Evolutionary conservation across 1,284 basidiomycete species (phyloP).

Genomic region (Gastroboletus turbinatus): DNA sequence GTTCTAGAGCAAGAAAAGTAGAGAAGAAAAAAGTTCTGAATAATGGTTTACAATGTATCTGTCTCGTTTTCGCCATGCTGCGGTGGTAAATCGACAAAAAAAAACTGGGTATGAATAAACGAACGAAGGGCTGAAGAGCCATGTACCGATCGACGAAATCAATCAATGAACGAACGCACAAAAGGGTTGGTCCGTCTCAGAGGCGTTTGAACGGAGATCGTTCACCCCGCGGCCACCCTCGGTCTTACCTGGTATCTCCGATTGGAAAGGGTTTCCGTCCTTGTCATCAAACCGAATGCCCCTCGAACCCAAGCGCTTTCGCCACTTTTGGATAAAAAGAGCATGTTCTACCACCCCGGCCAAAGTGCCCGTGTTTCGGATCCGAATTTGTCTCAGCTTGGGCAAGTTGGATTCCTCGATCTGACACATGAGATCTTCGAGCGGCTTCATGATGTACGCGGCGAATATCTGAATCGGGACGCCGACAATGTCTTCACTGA

Average conservation of each 20-base stretch:
- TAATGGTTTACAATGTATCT: conserved; percentile 1
- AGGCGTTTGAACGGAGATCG: neutral
- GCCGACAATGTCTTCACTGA: conserved; percentile 30
- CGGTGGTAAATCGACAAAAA: neutral
- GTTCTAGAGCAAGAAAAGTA: neutral
- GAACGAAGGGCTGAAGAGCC: neutral
- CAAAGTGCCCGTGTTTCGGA: conserved; percentile 41
- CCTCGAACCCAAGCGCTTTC: conserved; percentile 35
- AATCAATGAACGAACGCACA: neutral
- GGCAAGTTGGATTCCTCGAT: conserved; percentile 39
- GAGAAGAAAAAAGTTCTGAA: neutral
- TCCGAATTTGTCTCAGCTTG: conserved; percentile 37
- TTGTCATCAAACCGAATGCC: conserved; percentile 42
- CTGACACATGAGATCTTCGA: conserved; percentile 39
- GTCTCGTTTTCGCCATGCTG: neutral
- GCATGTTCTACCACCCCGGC: conserved; percentile 34
- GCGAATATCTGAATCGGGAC: conserved; percentile 32
- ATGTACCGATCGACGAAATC: neutral
- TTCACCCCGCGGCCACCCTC: neutral
- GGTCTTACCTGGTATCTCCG: conserved; percentile 19
- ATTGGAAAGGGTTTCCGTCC: conserved; percentile 34
- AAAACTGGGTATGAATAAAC: neutral
- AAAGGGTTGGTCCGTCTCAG: neutral
- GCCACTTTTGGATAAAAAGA: conserved; percentile 38
- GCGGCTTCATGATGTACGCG: conserved; percentile 38